phyloP scores from a whole-genome alignment of 352 stramenopile species.

The Hyaloperonospora brassicae region DNA sequence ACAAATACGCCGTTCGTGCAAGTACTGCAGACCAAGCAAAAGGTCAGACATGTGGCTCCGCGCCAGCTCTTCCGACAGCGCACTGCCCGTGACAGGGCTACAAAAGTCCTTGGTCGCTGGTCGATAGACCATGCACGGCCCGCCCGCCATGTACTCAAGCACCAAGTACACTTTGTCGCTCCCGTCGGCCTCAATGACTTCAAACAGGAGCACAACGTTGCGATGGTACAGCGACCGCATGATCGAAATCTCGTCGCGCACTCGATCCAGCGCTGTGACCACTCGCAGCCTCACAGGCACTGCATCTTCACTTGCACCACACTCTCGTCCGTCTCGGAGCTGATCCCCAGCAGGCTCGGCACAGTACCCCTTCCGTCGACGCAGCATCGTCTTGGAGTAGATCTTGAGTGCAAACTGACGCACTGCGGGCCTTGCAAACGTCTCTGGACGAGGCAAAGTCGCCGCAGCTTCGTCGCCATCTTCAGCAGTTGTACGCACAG shows the following conservation, averaged over 20 bases:
- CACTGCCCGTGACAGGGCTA: conserved; percentile 44
- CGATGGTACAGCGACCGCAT: conserved; percentile 86
- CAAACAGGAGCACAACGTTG: conserved; percentile 87
- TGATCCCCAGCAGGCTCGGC: conserved; percentile 15
- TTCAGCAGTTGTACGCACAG: neutral
- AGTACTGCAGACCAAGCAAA: conserved; percentile 68
- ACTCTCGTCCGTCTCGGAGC: neutral
- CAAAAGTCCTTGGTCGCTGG: conserved; percentile 60
- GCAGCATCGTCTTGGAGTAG: conserved; percentile 68
- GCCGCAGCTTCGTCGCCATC: conserved; percentile 4
- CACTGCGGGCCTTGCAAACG: conserved; percentile 19
- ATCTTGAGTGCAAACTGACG: conserved; percentile 80
- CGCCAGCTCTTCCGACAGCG: conserved; percentile 57
- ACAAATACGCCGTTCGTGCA: conserved; percentile 67
- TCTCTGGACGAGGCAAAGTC: conserved; percentile 3
- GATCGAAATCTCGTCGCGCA: conserved; percentile 80
- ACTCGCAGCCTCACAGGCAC: conserved; percentile 43
- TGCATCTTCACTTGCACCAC: conserved; percentile 1
- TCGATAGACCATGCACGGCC: conserved; percentile 77
- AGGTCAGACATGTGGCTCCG: conserved; percentile 64
- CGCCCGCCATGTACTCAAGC: conserved; percentile 78
- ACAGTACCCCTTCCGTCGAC: conserved; percentile 75
- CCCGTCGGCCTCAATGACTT: conserved; percentile 78
- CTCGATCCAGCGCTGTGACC: conserved; percentile 72
- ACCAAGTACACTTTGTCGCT: conserved; percentile 83